Conservation (phyloP, 2,329 filamentous ascomycete genomes). For the Westerdykella ornata region DNA sequence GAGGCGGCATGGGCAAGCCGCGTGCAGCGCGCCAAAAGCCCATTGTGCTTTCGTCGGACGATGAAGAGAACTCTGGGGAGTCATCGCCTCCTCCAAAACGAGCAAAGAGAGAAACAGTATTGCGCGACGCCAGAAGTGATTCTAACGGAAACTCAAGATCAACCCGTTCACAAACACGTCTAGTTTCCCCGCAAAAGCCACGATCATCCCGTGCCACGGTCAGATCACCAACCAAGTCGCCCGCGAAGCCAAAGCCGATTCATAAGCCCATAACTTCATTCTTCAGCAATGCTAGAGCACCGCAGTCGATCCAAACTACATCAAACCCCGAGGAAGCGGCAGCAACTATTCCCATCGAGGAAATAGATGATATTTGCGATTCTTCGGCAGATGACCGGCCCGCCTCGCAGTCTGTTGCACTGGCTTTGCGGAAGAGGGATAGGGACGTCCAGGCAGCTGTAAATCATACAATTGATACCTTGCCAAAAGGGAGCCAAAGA, state of each 20-base stretch:
- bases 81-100: conserved; percentile 28
- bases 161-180: conserved; percentile 15
- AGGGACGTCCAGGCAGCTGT: conserved; percentile 15
- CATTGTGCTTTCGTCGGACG: conserved; percentile 32
- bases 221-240: conserved; percentile 28
- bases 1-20: conserved; percentile 37
- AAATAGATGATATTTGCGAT: conserved; percentile 35
- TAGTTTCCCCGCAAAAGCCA: conserved; percentile 18
- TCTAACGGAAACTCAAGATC: not conserved
- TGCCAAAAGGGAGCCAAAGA: conserved; percentile 37
- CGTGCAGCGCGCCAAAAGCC: conserved; percentile 34
- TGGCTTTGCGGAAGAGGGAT: conserved; percentile 27
- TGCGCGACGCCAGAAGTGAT: not conserved
- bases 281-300: conserved; percentile 36
- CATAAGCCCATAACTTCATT: conserved; percentile 45
- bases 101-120: conserved; percentile 25
- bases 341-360: conserved; percentile 15
- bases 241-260: conserved; percentile 33
- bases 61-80: conserved; percentile 21
- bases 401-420: conserved; percentile 13
- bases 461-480: conserved; percentile 13
- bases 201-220: conserved; percentile 11
- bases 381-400: conserved; percentile 30
- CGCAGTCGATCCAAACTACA: conserved; percentile 34
- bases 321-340: conserved; percentile 36